phyloP scores from a whole-genome alignment of 139 green algal genomes.

The Pseudopediastrum boryanum region DNA sequence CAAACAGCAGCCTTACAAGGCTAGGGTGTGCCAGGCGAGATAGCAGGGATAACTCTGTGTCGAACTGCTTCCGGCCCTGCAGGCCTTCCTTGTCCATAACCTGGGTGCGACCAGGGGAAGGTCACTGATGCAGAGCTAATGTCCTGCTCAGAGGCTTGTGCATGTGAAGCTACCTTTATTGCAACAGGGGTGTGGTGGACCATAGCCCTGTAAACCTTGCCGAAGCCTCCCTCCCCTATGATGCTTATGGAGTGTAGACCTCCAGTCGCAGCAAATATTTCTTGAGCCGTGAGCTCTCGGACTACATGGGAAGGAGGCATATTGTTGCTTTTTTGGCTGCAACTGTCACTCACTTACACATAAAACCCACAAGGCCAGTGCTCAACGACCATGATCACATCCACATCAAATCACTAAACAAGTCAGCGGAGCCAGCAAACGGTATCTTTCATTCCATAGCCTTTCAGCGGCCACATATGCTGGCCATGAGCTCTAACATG shows the following conservation, averaged over 20 bases:
- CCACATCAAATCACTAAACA: no score
- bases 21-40: slow-evolving; percentile 5
- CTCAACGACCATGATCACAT: no score
- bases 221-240: slow-evolving; percentile 28
- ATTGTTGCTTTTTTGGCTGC: no score
- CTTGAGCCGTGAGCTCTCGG: not conserved
- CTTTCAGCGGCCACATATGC: no score
- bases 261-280: slow-evolving; percentile 12
- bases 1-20: slow-evolving; percentile 26
- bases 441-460: no score
- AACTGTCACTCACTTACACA: no score
- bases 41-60: slow-evolving; percentile 24
- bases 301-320: not conserved
- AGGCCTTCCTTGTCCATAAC: slow-evolving; percentile 25
- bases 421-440: no score
- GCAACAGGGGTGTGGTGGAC: slow-evolving; percentile 17
- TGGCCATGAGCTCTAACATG: no score
- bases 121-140: not conserved
- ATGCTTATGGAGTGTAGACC: slow-evolving; percentile 15
- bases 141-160: not conserved
- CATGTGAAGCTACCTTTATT: slow-evolving; percentile 1
- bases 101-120: slow-evolving; percentile 8
- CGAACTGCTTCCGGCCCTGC: slow-evolving; percentile 28
- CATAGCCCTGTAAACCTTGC: slow-evolving; percentile 36
- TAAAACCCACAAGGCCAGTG: no score